These are phyloP conservation scores for Yamadazyma mexicana DNA, from an alignment of 1,139 yeast genomes.

Conservation along the genomic window DNA sequence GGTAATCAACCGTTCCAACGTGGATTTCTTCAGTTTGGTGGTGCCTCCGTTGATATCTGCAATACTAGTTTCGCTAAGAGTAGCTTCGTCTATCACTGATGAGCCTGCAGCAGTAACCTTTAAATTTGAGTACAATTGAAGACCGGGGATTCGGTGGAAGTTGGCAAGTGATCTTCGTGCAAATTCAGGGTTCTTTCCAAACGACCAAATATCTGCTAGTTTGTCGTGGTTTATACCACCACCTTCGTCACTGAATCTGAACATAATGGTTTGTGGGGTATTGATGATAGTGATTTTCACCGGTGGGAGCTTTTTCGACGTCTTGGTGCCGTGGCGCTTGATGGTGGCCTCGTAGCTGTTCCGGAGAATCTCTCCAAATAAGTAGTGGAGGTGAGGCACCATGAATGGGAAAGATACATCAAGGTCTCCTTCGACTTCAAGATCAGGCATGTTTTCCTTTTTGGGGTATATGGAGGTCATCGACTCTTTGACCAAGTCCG, in stretches of 20 bases:
- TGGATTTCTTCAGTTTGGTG: constrained; percentile 33
- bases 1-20: constrained; percentile 51
- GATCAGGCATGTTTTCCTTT: constrained; percentile 64
- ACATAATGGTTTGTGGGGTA: constrained; percentile 64
- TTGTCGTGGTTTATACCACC: constrained; percentile 74
- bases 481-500: constrained; percentile 47
- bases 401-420: constrained; percentile 74
- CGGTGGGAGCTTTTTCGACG: constrained; percentile 55
- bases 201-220: constrained; percentile 75
- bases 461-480: constrained; percentile 55
- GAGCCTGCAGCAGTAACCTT: constrained; percentile 43
- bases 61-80: constrained; percentile 33
- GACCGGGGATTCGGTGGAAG: constrained; percentile 69
- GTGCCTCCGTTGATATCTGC: constrained; percentile 37
- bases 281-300: constrained; percentile 69
- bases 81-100: constrained; percentile 28
- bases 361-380: constrained; percentile 82
- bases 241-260: constrained; percentile 85
- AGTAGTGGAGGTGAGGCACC: constrained; percentile 81
- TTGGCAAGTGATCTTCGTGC: constrained; percentile 59
- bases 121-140: constrained; percentile 41
- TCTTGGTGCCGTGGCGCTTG: constrained; percentile 32
- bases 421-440: constrained; percentile 67
- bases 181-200: constrained; percentile 63
- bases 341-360: constrained; percentile 84